These are phyloP conservation scores for Fusarium sambucinum DNA, from an alignment of 2,329 filamentous ascomycete species.

Conservation along the genomic window DNA sequence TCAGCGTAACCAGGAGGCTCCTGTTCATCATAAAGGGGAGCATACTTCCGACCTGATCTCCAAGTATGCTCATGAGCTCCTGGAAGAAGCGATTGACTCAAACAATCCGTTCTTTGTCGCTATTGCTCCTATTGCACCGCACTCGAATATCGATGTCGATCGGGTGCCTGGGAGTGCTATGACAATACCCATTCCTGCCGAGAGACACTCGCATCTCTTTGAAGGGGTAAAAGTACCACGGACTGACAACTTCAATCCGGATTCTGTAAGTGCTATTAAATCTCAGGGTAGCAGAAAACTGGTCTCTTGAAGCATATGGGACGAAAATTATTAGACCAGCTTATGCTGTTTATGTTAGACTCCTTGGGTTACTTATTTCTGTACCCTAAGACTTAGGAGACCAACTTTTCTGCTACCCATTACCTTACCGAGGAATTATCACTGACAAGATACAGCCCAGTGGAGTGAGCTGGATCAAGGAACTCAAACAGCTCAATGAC, in stretches of 20 bases:
- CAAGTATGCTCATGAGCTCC: constrained; percentile 68
- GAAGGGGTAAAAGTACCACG: constrained; percentile 69
- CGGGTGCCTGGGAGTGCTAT: constrained; percentile 19
- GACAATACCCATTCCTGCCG: constrained; percentile 64
- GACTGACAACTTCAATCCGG: constrained; percentile 74
- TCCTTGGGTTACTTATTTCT: no score
- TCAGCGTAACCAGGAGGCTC: constrained; percentile 56
- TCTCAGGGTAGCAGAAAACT: no score
- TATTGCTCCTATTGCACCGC: constrained; percentile 75
- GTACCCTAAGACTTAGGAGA: no score
- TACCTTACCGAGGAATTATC: not conserved
- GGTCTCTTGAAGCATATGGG: no score
- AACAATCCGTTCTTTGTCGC: constrained; percentile 75
- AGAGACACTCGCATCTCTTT: constrained; percentile 73
- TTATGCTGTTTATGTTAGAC: no score
- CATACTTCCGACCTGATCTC: constrained; percentile 69
- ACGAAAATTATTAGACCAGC: no score
- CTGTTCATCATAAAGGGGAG: constrained; percentile 48
- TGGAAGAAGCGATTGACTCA: constrained; percentile 68
- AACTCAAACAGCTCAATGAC: constrained; percentile 56
- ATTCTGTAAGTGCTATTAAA: constrained; percentile 55
- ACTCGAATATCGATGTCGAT: constrained; percentile 62
- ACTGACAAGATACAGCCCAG: constrained; percentile 39
- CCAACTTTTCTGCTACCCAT: no score
- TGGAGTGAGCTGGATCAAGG: constrained; percentile 61